phyloP scores from a whole-genome alignment of 306 rosid species.

The Herpetospermum pedunculosum region DNA sequence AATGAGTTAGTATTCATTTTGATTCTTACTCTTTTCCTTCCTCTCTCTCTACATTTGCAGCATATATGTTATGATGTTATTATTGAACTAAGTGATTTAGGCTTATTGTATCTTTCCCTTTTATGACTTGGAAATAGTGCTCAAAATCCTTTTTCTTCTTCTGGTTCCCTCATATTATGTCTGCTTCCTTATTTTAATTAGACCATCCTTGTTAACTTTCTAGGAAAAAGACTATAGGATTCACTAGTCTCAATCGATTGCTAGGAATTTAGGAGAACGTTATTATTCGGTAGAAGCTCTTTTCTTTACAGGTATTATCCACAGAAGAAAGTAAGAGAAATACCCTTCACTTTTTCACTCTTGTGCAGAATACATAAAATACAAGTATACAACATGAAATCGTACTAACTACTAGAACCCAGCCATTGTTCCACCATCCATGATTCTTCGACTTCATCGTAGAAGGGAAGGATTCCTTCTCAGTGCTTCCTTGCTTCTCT shows the following conservation, averaged over 20 bases:
- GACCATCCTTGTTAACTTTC: not conserved
- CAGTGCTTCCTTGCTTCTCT: constrained; percentile 68
- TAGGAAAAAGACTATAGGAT: not conserved
- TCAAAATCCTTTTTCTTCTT: not conserved
- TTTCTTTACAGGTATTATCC: not conserved
- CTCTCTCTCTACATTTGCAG: not conserved
- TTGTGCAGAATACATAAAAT: not conserved
- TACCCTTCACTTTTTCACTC: not conserved
- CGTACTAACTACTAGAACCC: not conserved
- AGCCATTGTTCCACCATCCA: not conserved
- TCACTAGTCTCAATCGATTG: not conserved
- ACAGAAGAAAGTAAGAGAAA: not conserved
- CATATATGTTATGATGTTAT: not conserved
- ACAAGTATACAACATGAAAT: not conserved
- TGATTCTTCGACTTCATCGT: not conserved
- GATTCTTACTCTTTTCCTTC: not conserved
- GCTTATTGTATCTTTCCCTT: not conserved
- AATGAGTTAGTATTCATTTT: not conserved
- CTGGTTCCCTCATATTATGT: not conserved
- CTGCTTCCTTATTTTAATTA: not conserved
- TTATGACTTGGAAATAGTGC: not conserved
- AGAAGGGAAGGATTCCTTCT: not conserved
- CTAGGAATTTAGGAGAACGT: not conserved
- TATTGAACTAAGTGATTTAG: not conserved
- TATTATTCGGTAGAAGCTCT: not conserved